Evolutionary conservation across 208 protist genomes (phyloP), one percentile per base, ranked within the genome.

Genomic region (Leishmania tropica): DNA sequence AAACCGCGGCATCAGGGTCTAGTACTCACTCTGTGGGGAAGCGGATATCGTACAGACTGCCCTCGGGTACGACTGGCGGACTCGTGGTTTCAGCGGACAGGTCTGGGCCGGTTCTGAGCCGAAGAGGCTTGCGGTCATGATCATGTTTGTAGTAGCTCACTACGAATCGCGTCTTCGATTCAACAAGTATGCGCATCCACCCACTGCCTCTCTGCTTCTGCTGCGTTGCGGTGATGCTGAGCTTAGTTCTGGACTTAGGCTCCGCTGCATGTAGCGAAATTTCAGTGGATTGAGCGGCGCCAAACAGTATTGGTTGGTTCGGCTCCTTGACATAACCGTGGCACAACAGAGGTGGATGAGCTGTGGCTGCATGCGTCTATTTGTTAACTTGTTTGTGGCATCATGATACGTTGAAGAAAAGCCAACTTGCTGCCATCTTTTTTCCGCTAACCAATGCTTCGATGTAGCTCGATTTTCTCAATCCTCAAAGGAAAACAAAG

Each of bases 1-100:
- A 15, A 7, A 15, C 62, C 31, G 13, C 31, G 62, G 31, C 11
- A 68, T 68, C 31, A 68, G 62, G 31, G 28, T 40, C 17, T 13
- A 68, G 62, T 68, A 68, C 62, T 31, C 58, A 64, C n/a, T 68
- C 31, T 68, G 13, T 40, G 62, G 17, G 62, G 62, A 64, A 68
- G 62, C 62, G 31, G 31, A 42, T 17, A 19, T 21, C 31, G 10
- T 68, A 31, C 62, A 68, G 31, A 35, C 31, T 68, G 31, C 31
- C 31, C 31, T 68, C 15, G 11, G 3, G 62, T 68, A 68, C 15
- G 4, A 10, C 15, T 68, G 31, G 51, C 15, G 31, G 31, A 40
- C 62, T 68, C 13, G 5, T 31, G 62, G 31, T 68, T 10, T 68
- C 62, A 40, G 15, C 10, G 62, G 62, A 21, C 62, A 68, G 15